phyloP scores from a whole-genome alignment of 2,329 filamentous ascomycete genomes.

The Phialophora tarda region DNA sequence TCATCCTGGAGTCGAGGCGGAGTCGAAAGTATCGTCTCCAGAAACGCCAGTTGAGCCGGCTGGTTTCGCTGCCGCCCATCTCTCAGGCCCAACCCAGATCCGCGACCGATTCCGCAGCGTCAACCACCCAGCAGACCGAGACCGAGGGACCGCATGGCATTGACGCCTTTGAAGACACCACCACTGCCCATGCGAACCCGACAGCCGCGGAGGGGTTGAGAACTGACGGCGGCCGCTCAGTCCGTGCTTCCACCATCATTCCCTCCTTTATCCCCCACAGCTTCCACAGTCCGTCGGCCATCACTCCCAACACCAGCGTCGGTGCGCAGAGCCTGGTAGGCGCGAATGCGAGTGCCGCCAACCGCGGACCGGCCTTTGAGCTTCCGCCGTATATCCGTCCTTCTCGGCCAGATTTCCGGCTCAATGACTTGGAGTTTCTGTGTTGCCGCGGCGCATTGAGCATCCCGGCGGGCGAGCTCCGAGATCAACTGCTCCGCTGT shows the following conservation, averaged over 20 bases:
- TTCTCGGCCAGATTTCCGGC: slow-evolving; percentile 20
- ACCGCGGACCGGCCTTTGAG: background rate
- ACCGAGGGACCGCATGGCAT: background rate
- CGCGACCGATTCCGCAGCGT: slow-evolving; percentile 4
- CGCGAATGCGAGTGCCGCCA: background rate
- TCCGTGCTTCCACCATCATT: background rate
- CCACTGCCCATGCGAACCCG: background rate
- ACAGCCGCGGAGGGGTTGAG: background rate
- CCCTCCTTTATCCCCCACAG: background rate
- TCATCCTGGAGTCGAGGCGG: slow-evolving; percentile 32
- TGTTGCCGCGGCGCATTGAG: slow-evolving; percentile 69
- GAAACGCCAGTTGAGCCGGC: slow-evolving; percentile 31
- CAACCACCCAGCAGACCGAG: background rate
- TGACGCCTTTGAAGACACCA: background rate
- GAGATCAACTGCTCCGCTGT: slow-evolving; percentile 78
- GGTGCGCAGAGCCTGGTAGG: background rate
- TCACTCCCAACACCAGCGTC: slow-evolving; percentile 8
- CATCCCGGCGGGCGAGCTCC: slow-evolving; percentile 71
- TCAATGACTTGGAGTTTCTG: slow-evolving; percentile 31
- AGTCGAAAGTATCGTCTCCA: slow-evolving; percentile 36
- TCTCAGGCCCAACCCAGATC: slow-evolving; percentile 26
- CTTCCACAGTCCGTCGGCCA: slow-evolving; percentile 4
- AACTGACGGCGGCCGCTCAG: background rate
- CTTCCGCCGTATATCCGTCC: slow-evolving; percentile 32
- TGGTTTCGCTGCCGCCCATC: slow-evolving; percentile 24